Conservation (phyloP, 495 filamentous ascomycete genomes). For the Thermochaetoides thermophila region DNA sequence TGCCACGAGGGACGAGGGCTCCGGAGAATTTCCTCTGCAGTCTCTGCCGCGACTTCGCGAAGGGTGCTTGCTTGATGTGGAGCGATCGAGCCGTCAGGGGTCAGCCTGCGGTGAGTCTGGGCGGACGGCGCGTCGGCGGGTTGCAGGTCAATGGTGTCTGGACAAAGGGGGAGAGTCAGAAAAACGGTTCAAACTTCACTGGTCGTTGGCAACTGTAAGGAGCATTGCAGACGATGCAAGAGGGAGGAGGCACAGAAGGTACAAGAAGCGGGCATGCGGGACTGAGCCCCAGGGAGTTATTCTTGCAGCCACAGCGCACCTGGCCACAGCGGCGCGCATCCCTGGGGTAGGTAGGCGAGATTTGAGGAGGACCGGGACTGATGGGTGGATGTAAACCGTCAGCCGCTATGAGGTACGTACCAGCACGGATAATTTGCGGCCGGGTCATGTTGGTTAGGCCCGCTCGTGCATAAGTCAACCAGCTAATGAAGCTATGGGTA, state of each 20-base stretch:
- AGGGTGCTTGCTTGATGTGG: slow-evolving; percentile 78
- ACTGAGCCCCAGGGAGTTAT: too few species aligned
- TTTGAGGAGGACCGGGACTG: slow-evolving; percentile 8
- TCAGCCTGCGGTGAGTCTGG: slow-evolving; percentile 47
- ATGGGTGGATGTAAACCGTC: too few species aligned
- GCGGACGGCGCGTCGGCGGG: slow-evolving; percentile 67
- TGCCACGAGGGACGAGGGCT: slow-evolving; percentile 37
- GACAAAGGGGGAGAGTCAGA: slow-evolving; percentile 11
- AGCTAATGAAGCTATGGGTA: too few species aligned
- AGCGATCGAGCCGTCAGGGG: slow-evolving; percentile 40
- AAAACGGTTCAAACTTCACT: slow-evolving; percentile 2
- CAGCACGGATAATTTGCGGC: slow-evolving; percentile 65
- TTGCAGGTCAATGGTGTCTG: slow-evolving; percentile 95
- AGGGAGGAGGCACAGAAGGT: slow-evolving; percentile 7
- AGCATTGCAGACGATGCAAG: too few species aligned
- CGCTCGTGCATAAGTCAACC: slow-evolving; percentile 9
- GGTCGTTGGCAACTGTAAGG: too few species aligned
- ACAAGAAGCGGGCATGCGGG: too few species aligned
- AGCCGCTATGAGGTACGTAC: too few species aligned
- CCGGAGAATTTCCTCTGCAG: slow-evolving; percentile 46
- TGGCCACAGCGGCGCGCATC: slow-evolving; percentile 10
- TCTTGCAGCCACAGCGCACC: slow-evolving; percentile 16
- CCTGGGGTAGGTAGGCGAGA: slow-evolving; percentile 10
- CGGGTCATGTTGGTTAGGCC: slow-evolving; percentile 45
- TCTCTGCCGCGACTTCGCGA: slow-evolving; percentile 62